These are phyloP conservation scores for Monilinia polystroma DNA, from an alignment of 2,329 filamentous ascomycete species.

Conservation along the genomic window DNA sequence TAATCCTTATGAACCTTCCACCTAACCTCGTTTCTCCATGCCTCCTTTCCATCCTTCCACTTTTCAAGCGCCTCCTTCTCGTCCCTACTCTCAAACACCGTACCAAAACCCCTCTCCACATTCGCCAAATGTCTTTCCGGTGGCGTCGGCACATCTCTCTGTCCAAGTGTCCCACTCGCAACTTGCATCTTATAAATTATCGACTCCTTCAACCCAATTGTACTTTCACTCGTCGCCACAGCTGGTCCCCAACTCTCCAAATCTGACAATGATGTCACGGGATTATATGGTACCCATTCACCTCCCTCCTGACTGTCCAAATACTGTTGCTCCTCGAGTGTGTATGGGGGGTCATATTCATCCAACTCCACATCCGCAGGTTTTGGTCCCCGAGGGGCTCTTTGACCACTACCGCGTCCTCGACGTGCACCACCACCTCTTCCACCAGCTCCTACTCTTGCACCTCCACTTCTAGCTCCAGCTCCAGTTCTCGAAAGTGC, in stretches of 20 bases:
- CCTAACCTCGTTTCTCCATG: conserved; percentile 11
- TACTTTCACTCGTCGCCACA: conserved; percentile 30
- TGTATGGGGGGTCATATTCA: conserved; percentile 29
- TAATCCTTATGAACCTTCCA: conserved; percentile 12
- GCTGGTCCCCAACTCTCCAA: conserved; percentile 32
- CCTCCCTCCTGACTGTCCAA: conserved; percentile 32
- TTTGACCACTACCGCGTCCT: conserved; percentile 19
- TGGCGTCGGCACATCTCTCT: conserved; percentile 23
- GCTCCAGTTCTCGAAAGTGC: conserved; percentile 27
- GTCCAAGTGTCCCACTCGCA: conserved; percentile 30
- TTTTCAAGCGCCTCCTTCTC: conserved; percentile 25
- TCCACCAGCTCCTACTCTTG: conserved; percentile 27
- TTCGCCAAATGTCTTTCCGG: conserved; percentile 29
- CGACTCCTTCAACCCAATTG: conserved; percentile 32
- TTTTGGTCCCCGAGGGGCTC: conserved; percentile 6
- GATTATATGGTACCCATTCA: conserved; percentile 32
- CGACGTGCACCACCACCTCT: conserved; percentile 11
- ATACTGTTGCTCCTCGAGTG: conserved; percentile 33
- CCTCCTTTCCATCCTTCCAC: conserved; percentile 17
- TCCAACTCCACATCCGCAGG: conserved; percentile 11
- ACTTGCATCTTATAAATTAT: conserved; percentile 35
- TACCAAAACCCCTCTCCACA: conserved; percentile 30
- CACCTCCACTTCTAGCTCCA: conserved; percentile 26
- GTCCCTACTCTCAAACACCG: conserved; percentile 35
- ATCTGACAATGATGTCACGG: conserved; percentile 31